These are phyloP conservation scores for Rhizopus delemar DNA, from an alignment of 371 early-diverging fungal genomes.

Conservation along the genomic window DNA sequence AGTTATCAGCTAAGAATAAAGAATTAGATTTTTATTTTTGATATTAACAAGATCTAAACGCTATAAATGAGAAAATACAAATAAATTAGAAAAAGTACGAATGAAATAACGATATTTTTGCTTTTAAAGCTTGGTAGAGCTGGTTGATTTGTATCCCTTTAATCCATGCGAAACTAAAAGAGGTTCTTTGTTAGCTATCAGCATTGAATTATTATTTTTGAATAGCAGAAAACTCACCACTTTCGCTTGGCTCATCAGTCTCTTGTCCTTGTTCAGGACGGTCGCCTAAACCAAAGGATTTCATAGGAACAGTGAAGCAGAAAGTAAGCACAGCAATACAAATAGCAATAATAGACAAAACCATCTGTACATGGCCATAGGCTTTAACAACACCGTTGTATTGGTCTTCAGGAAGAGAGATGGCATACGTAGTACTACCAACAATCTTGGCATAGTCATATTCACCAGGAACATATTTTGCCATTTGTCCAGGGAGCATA, in stretches of 20 bases:
- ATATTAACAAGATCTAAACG: too few relatives aligned
- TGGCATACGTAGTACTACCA: constrained; percentile 24
- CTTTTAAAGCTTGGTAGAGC: background rate
- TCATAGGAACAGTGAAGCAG: constrained; percentile 40
- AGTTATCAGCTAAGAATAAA: too few relatives aligned
- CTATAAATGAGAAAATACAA: too few relatives aligned
- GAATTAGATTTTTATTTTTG: too few relatives aligned
- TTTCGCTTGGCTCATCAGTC: background rate
- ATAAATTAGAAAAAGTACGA: too few relatives aligned
- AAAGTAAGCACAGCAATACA: constrained; percentile 33
- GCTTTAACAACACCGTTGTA: constrained; percentile 32
- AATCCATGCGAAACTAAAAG: background rate
- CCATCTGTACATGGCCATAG: constrained; percentile 36
- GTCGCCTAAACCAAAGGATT: constrained; percentile 39
- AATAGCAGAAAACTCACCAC: background rate
- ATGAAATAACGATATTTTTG: too few relatives aligned
- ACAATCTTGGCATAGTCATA: constrained; percentile 33
- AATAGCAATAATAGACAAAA: constrained; percentile 34
- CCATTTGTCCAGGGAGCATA: constrained; percentile 37
- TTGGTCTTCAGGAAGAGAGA: constrained; percentile 31
- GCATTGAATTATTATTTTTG: background rate
- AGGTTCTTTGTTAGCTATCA: background rate
- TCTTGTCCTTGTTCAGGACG: constrained; percentile 1
- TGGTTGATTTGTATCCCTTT: background rate
- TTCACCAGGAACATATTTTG: constrained; percentile 42